A percentile compares a stretch with the other conserved stretches of the same genome.
Conservation (phyloP, 1,284 basidiomycete species). For the Leccinum angustisporum region DNA sequence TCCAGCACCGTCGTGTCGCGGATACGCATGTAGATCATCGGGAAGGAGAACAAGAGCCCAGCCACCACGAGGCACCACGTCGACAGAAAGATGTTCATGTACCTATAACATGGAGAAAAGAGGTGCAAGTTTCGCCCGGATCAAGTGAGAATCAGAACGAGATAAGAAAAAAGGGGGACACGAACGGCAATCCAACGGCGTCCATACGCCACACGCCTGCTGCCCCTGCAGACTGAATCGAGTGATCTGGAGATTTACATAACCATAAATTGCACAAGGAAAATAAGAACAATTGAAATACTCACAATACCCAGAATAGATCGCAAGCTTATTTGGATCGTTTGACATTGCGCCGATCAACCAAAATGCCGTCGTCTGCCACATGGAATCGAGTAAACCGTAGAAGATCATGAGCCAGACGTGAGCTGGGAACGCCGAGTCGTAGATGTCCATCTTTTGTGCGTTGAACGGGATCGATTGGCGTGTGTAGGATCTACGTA, state of each 20-base stretch:
- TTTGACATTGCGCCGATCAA: conserved; percentile 43
- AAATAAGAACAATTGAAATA: background rate
- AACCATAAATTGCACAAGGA: too few species aligned
- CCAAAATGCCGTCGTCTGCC: conserved; percentile 43
- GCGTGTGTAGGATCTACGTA: conserved; percentile 20
- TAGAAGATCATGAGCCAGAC: conserved; percentile 40
- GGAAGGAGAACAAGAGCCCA: conserved; percentile 33
- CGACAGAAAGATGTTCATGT: conserved; percentile 30
- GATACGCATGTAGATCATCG: conserved; percentile 35
- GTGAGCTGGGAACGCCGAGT: conserved; percentile 33
- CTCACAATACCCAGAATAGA: conserved; percentile 43
- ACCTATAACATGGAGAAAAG: background rate
- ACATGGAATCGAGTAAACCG: conserved; percentile 42
- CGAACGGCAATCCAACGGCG: conserved; percentile 28
- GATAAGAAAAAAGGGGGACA: background rate
- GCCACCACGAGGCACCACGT: conserved; percentile 34
- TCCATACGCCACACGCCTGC: conserved; percentile 40
- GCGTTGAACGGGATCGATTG: conserved; percentile 3
- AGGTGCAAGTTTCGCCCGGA: too few species aligned
- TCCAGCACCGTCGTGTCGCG: conserved; percentile 32
- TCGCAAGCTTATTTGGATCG: conserved; percentile 39
- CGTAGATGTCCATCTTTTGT: conserved; percentile 31
- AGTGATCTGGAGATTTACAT: conserved; percentile 28
- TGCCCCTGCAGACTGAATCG: conserved; percentile 37
- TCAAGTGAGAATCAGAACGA: background rate